phyloP scores from a whole-genome alignment of 768 basidiomycete species.

The Sarcodon aspratus region DNA sequence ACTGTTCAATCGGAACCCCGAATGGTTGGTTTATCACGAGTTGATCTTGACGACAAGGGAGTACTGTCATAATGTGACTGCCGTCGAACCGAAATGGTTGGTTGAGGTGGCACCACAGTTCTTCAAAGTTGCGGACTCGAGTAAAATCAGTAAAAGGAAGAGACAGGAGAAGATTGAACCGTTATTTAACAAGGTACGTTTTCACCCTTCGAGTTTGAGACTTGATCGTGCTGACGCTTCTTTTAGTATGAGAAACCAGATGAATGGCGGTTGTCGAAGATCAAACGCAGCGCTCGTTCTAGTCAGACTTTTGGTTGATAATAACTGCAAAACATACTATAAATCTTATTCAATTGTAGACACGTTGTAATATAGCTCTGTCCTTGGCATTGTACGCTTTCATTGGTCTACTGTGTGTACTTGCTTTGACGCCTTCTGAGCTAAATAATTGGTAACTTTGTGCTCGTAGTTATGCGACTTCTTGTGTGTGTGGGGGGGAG shows the following conservation, averaged over 20 bases:
- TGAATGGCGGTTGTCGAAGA: constrained; percentile 89
- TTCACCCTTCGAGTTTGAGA: not conserved
- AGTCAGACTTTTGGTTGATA: constrained; percentile 85
- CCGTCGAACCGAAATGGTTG: constrained; percentile 97
- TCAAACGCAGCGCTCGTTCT: constrained; percentile 85
- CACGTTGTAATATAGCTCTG: not conserved
- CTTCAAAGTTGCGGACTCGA: constrained; percentile 96
- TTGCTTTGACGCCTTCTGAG: too few relatives aligned
- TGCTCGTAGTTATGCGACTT: too few relatives aligned
- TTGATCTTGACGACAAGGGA: constrained; percentile 93
- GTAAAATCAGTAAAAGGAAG: constrained; percentile 96
- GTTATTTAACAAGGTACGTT: constrained; percentile 68
- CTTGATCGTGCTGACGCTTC: constrained; percentile 1
- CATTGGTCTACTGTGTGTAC: too few relatives aligned
- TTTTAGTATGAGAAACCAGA: constrained; percentile 75
- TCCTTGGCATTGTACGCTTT: not conserved
- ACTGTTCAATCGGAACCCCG: constrained; percentile 92
- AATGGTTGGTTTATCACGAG: constrained; percentile 96
- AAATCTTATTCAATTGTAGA: not conserved
- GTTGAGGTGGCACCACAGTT: constrained; percentile 97
- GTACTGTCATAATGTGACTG: constrained; percentile 88
- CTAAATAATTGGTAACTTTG: too few relatives aligned
- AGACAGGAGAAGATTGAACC: constrained; percentile 96
- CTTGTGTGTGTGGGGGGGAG: too few relatives aligned
- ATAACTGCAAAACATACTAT: not conserved